Evolutionary conservation across 306 rosid species (phyloP), one percentile per base, ranked within the genome.

Genomic region (Parietaria judaica): DNA sequence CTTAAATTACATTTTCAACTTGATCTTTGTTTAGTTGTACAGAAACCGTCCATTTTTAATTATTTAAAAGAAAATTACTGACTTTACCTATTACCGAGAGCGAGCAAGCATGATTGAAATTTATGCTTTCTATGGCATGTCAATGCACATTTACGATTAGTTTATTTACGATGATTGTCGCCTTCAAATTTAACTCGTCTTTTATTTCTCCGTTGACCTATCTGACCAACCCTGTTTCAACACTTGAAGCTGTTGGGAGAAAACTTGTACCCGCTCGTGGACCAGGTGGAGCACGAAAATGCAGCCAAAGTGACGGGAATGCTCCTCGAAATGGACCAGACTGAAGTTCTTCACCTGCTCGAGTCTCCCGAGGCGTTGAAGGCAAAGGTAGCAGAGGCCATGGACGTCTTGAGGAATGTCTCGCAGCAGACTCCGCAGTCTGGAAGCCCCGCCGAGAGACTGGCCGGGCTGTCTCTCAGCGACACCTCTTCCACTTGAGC

Each of bases 281-380:
- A 74, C 14, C 74, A 69, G 41, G 16, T 69, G 53, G 79, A 74
- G 56, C 75, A 60, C 14, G 79, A 74, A 12, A 69, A 69, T 15
- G 71, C 79, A 0, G 75, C 79, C 7, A 74, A 74, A 54, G 79
- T 74, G 12, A 74, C 79, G 13, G 79, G 79, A 14, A 74, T 74
- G 79, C 79, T 74, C 39, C 60, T 74, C 8, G 75, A 74, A 58
- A 74, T 74, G 79, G 79, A 74, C 55, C 79, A 74, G 55, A 69
- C 79, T 3, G 75, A 74, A 64, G 79, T 74, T 47, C 59, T 74
- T 59, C 79, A 74, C 61, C 41, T 74, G 58, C 75, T 69, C 6
- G 79, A 74, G 68, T 74, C 79, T 3, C 79, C 75, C 0, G 79
- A 74, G 13, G 79, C 79, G 14, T 47, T 74, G 71, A 74, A 74